These are phyloP conservation scores for Hygrophila difformis DNA, from an alignment of 257 asterid species.

Conservation along the genomic window DNA sequence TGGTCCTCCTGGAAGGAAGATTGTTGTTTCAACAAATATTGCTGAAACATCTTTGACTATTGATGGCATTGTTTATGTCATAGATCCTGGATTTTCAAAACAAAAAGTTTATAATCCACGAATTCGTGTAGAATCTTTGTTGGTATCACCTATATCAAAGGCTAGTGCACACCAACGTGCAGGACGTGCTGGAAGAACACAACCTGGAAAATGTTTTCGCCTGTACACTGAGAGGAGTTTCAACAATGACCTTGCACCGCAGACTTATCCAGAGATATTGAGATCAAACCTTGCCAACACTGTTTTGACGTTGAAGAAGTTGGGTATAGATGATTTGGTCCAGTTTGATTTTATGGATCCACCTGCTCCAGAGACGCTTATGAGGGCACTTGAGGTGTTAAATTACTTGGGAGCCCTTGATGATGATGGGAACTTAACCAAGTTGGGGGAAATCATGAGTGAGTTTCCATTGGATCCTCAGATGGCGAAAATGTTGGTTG, in stretches of 20 bases:
- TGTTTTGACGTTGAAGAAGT: slow-evolving; percentile 80
- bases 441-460: slow-evolving; percentile 87
- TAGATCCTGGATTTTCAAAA: slow-evolving; percentile 94
- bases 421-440: slow-evolving; percentile 90
- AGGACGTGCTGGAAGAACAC: slow-evolving; percentile 99
- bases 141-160: slow-evolving; percentile 98
- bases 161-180: slow-evolving; percentile 99
- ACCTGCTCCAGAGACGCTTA: slow-evolving; percentile 93
- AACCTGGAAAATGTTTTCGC: slow-evolving; percentile 94
- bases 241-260: slow-evolving; percentile 82
- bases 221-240: slow-evolving; percentile 90
- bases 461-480: slow-evolving; percentile 96
- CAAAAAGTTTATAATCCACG: slow-evolving; percentile 92
- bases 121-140: slow-evolving; percentile 83
- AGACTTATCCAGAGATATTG: slow-evolving; percentile 88
- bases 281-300: slow-evolving; percentile 91
- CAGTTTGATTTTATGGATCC: slow-evolving; percentile 99
- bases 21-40: slow-evolving; percentile 89
- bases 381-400: slow-evolving; percentile 93
- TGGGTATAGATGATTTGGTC: slow-evolving; percentile 87
- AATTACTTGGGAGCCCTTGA: slow-evolving; percentile 92
- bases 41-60: slow-evolving; percentile 96
- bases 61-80: slow-evolving; percentile 95
- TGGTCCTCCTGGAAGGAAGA: slow-evolving; percentile 94
- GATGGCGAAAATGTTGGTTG: slow-evolving; percentile 96